Evolutionary conservation across 2,329 filamentous ascomycete genomes (phyloP), one percentile per base, ranked within the genome.

Genomic region (Monosporascus cannonballus): DNA sequence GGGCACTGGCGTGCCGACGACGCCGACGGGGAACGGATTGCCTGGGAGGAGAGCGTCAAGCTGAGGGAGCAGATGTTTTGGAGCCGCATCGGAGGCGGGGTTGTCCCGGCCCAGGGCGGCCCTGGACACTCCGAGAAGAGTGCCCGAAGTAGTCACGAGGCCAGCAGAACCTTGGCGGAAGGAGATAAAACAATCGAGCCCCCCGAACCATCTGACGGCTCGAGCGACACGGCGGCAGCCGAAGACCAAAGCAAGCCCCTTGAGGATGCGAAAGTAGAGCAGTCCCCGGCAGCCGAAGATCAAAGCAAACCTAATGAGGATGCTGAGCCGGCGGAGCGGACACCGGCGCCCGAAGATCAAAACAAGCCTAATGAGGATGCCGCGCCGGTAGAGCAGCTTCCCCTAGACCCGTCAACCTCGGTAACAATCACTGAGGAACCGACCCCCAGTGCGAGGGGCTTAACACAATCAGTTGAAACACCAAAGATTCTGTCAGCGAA

Each of bases 41-140:
- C 91, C 0, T 99, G 94, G 94, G 93, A 97, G 67, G 94, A 99
- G 73, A 90, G 90, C 53, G 88, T 96, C 11, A 83, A 87, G 30
- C 72, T 97, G 47, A 80, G 94, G 49, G 94, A 99, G 69, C 86
- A 93, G 61, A 96, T 99, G 88, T 99, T 99, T 68, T 99, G 94
- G 94, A 84, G 89, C 49, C 83, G 94, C 51, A 84, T 99, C 50
- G 93, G 93, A 25, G 94, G 92, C 27, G 94, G 94, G 15, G 90
- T 99, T 2, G 74, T 97, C 14, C 94, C 93, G 1, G 76, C 80
- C 9, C 62, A 64, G 11, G 71, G 71, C 24, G 56, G 51, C 4
- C 62, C 63, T 44, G 47, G 46, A 1, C 61, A 60, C 27, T 42
- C 53, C 4, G 68, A 70, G 11, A 70, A 67, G 51, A 71, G 66